phyloP scores from a whole-genome alignment of 148 eudicot species.

The Camellia granthamiana region DNA sequence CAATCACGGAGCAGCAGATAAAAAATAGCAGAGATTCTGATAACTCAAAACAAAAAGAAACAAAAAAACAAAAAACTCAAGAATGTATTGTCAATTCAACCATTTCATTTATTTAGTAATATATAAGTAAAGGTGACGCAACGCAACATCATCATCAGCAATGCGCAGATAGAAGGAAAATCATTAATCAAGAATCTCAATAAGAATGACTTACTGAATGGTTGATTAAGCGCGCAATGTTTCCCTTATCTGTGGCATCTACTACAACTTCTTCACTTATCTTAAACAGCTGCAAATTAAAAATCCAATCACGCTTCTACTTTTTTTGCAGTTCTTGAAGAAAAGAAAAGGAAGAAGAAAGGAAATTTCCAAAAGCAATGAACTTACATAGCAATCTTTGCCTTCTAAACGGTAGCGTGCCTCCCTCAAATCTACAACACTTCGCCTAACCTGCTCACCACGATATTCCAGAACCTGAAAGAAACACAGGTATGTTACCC shows the following conservation, averaged over 20 bases:
- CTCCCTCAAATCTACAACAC: conserved; percentile 19
- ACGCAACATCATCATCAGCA: not conserved
- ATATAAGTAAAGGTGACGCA: not conserved
- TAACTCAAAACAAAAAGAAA: not conserved
- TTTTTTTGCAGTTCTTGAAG: not conserved
- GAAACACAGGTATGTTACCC: not conserved
- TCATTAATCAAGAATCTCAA: not conserved
- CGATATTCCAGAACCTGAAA: conserved; percentile 69
- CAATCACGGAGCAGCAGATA: not conserved
- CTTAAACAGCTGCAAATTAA: conserved; percentile 69
- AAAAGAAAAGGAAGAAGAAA: not conserved
- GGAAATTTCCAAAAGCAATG: not conserved
- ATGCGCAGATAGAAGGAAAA: not conserved
- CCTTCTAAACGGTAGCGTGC: conserved; percentile 75
- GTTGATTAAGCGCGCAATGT: conserved; percentile 92
- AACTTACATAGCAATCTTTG: conserved; percentile 95
- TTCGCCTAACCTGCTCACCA: conserved; percentile 95
- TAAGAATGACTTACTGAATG: conserved; percentile 67
- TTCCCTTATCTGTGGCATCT: conserved; percentile 94
- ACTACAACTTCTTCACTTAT: conserved; percentile 96
- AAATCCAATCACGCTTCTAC: not conserved
- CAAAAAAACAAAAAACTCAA: not conserved
- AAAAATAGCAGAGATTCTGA: not conserved
- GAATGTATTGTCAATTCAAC: not conserved
- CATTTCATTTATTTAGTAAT: not conserved